These are phyloP conservation scores for Amanita thiersii DNA, from an alignment of 768 basidiomycete genomes.

Conservation along the genomic window DNA sequence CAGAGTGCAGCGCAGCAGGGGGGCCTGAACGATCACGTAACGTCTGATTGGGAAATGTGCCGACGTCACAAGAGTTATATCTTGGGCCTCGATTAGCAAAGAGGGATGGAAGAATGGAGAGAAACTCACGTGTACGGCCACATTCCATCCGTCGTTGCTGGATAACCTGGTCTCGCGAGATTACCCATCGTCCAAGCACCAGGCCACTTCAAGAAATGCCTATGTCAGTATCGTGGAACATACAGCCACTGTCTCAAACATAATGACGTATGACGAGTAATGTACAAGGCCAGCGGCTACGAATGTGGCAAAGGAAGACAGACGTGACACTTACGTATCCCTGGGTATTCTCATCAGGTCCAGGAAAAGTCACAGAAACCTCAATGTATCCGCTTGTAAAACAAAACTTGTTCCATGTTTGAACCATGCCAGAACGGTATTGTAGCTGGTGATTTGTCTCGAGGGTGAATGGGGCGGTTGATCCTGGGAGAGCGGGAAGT, in stretches of 20 bases:
- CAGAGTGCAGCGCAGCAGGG: conserved; percentile 47
- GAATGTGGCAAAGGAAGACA: not conserved
- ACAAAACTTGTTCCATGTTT: conserved; percentile 89
- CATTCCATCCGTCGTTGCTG: conserved; percentile 70
- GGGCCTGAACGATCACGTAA: conserved; percentile 43
- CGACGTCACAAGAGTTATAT: conserved; percentile 65
- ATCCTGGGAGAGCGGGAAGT: conserved; percentile 18
- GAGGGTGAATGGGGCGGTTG: conserved; percentile 37
- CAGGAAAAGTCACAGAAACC: conserved; percentile 51
- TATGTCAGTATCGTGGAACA: too few species aligned
- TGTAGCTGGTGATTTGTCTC: conserved; percentile 47
- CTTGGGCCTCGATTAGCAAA: conserved; percentile 18
- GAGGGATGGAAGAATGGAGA: not conserved
- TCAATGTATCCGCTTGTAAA: conserved; percentile 79
- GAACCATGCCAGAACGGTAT: conserved; percentile 73
- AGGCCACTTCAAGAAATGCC: conserved; percentile 49
- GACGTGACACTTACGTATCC: conserved; percentile 34
- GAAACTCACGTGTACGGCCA: conserved; percentile 71
- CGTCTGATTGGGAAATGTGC: conserved; percentile 73
- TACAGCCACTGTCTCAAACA: not conserved
- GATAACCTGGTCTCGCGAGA: conserved; percentile 73
- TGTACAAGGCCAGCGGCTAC: too few species aligned
- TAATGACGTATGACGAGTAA: not conserved
- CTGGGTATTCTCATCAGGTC: conserved; percentile 40
- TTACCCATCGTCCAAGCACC: conserved; percentile 90